Percentiles rank a stretch among this genome's conserved stretches.
These are phyloP conservation scores for Pythium guiyangense DNA, from an alignment of 352 stramenopile species.

Conservation along the genomic window DNA sequence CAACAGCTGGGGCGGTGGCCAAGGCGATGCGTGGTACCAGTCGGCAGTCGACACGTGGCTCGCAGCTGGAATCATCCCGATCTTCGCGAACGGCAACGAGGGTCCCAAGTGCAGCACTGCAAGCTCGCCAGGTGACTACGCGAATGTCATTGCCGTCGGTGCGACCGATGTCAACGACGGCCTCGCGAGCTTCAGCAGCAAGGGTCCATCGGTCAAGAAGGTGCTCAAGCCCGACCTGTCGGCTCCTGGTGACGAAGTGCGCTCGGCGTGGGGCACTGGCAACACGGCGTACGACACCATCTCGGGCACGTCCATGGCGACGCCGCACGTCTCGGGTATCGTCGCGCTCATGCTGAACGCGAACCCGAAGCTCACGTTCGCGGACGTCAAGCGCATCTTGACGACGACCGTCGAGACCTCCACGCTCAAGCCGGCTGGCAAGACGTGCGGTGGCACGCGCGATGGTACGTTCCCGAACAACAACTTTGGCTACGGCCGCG, in stretches of 20 bases:
- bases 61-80: conserved; percentile 19
- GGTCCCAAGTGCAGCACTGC: conserved; percentile 16
- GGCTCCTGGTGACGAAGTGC: conserved; percentile 19
- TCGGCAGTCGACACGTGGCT: conserved; percentile 17
- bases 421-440: conserved; percentile 6
- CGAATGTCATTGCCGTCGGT: conserved; percentile 23
- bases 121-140: conserved; percentile 19
- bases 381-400: conserved; percentile 10
- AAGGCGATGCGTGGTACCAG: conserved; percentile 3
- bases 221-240: conserved; percentile 28
- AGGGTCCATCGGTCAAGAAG: conserved; percentile 15
- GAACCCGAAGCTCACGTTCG: conserved; percentile 17
- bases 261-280: conserved; percentile 16
- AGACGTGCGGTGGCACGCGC: conserved; percentile 9
- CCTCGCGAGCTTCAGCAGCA: conserved; percentile 23
- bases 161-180: conserved; percentile 17
- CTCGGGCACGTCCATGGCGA: conserved; percentile 33
- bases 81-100: conserved; percentile 25
- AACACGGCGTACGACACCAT: conserved; percentile 20
- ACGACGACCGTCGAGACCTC: conserved; percentile 14
- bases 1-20: conserved; percentile 28
- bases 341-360: conserved; percentile 27
- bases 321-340: conserved; percentile 27
- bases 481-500: conserved; percentile 25
- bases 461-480: conserved; percentile 27